Evolutionary conservation across 345 rosid species (phyloP), one percentile per base, ranked within the genome.

Genomic region (Populus davidiana): DNA sequence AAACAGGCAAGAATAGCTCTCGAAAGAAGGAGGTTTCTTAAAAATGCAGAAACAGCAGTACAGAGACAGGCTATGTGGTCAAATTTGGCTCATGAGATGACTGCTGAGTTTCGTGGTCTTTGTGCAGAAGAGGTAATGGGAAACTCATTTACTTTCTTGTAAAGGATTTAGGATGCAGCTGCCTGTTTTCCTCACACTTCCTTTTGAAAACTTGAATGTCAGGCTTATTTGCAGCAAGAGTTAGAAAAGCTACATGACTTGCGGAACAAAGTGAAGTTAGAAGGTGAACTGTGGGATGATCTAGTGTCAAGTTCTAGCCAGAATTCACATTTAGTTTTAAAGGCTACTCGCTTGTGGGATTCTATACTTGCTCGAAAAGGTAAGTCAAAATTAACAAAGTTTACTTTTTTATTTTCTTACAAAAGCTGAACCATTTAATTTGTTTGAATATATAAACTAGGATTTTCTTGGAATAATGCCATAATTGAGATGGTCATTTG

Each of bases 51-150:
- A 83, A 90, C 88, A 76, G 98, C 95, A 3, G 97, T 93, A 14
- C 98, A 94, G 56, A 92, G 95, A 78, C 99, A 96, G 78, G 97
- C 97, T 20, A 96, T 91, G 97, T 96, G 99, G 99, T 94, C 99
- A 73, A 94, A 87, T 86, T 86, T 96, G 86, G 99, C 99, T 70
- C 98, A 96, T 86, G 98, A 96, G 87, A 93, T 96, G 99, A 96
- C 99, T 75, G 99, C 97, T 70, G 99, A 96, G 79, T 96, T 96
- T 80, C 96, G 99, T 88, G 95, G 99, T 76, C 94, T 96, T 75
- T 96, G 99, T 85, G 99, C 99, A 69, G 99, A 96, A 85, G 99
- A 96, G 98, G 99, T 94, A 82, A 71, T 74, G 63, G 43, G 62
- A 77, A 75, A 39, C 73, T 59, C 20, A 23, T 75, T 72, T 36